phyloP scores from a whole-genome alignment of 345 rosid species.

The Camelina laxa region DNA sequence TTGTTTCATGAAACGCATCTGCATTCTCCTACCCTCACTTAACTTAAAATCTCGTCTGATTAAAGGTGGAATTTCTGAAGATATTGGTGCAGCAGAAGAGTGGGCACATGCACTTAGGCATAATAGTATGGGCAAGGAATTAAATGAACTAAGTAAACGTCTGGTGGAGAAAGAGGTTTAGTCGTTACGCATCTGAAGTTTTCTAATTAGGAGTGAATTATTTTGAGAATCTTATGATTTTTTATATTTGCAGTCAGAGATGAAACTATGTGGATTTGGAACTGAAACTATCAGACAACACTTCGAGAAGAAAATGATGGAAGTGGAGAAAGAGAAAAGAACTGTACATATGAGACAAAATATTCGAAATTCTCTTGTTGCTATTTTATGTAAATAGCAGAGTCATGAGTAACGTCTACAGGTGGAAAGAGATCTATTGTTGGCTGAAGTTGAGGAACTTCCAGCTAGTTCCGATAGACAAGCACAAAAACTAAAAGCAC shows the following conservation, averaged over 20 bases:
- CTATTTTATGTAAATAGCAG: constrained; percentile 26
- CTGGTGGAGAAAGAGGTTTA: constrained; percentile 94
- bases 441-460: constrained; percentile 65
- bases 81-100: constrained; percentile 81
- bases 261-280: constrained; percentile 62
- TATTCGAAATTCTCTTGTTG: constrained; percentile 29
- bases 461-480: constrained; percentile 69
- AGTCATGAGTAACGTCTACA: constrained; percentile 40
- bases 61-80: constrained; percentile 62
- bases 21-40: not conserved
- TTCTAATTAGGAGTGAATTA: not conserved
- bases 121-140: constrained; percentile 81
- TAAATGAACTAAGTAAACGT: constrained; percentile 77
- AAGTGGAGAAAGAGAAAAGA: constrained; percentile 79
- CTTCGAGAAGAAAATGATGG: constrained; percentile 74
- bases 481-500: constrained; percentile 67
- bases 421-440: constrained; percentile 70
- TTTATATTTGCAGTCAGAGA: constrained; percentile 64
- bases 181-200: not conserved
- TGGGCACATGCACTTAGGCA: constrained; percentile 86
- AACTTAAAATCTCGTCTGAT: not conserved
- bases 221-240: not conserved
- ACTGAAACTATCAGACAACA: constrained; percentile 69
- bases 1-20: constrained; percentile 20
- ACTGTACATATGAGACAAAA: constrained; percentile 49